Base-by-base conservation (phyloP, 352 stramenopile genomes). In the Globisporangium alternatum region DNA sequence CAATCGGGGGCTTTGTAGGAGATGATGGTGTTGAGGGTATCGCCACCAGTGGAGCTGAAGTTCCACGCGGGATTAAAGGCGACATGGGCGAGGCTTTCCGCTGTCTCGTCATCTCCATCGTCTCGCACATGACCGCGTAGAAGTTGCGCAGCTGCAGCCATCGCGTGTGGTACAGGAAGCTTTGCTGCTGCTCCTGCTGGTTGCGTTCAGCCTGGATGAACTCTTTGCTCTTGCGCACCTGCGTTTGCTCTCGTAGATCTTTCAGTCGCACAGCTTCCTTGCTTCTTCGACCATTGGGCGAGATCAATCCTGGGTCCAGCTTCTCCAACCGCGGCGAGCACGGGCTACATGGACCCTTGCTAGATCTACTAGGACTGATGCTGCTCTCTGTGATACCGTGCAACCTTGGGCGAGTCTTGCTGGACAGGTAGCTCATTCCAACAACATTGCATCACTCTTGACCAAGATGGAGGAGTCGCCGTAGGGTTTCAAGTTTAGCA, bases 91-190 rank as follows among this genome's bases (percentile, higher is more conserved):
- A 60, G 9, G 31, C 19, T 12, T 9, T 59, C n/a, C 10, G 39
- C 22, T 28, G 39, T 41, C 35, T 33, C 3, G 57, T 28, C 4
- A 69, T 65, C n/a, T 60, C 39, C n/a, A 47, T 49, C 1, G 60
- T 48, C 51, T 84, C 70, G 31, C 69, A 75, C 7, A 80, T 60
- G 21, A 66, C 30, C 5, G 72, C 81, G 64, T 88, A 90, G 22
- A 90, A 68, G 13, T 53, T 52, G 0, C 81, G 79, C n/a, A 89
- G 39, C 3, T 72, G 63, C 4, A 71, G 57, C 81, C 81, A 89
- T 41, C 77, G 66, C 37, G 55, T 66, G 51, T 77, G 77, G 70
- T 74, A 87, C 0, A 69, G 66, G 25, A 81, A 64, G 10, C 28
- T 33, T 21, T 66, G 70, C 22, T 83, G 74, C 28, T 77, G 66